Evolutionary conservation across 2,329 filamentous ascomycete species (phyloP), one percentile per base, ranked within the genome.

Genomic region (Arthrobotrys entomopaga): DNA sequence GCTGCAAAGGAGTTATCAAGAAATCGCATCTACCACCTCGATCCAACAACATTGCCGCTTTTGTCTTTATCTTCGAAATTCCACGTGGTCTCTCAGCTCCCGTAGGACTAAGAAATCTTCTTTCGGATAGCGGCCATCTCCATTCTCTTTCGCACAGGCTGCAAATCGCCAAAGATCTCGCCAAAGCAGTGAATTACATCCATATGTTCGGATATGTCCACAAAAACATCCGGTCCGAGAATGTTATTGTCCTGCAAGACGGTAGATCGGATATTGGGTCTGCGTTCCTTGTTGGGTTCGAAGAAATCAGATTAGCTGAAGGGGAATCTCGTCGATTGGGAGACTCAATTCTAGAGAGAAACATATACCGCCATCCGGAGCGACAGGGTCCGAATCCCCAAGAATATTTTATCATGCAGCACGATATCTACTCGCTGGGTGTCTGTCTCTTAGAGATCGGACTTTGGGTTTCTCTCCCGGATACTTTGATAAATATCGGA

Each of bases 371-470:
- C 0, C 85, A 87, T 74, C 84, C 85, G 0, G 70, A 76, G 0
- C 82, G 85, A 0, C 84, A 86, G 76, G 84, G 85, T 0, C 20
- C 80, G 0, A 72, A 76, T 1, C 80, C 81, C 0, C 78, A 81
- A 24, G 81, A 83, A 0, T 64, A 76, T 0, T 87, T 85, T 73
- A 79, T 75, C 1, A 86, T 87, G 83, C 83, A 85, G 60, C 85
- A 87, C 76, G 85, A 87, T 69, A 84, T 87, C 10, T 87, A 87
- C 78, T 86, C 84, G 63, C 81, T 87, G 0, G 85, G 86, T 0
- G 84, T 87, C 0, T 85, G 83, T 58, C 80, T 87, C 0, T 78
- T 87, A 0, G 85, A 87, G 77, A 82, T 87, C 24, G 85, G 84
- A 0, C 73, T 87, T 0, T 86, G 84, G 84, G 26, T 42, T 20